A percentile compares a stretch with the other conserved stretches of the same genome.
Conservation (phyloP, 768 basidiomycete species). For the Candolleomyces aberdarensis region DNA sequence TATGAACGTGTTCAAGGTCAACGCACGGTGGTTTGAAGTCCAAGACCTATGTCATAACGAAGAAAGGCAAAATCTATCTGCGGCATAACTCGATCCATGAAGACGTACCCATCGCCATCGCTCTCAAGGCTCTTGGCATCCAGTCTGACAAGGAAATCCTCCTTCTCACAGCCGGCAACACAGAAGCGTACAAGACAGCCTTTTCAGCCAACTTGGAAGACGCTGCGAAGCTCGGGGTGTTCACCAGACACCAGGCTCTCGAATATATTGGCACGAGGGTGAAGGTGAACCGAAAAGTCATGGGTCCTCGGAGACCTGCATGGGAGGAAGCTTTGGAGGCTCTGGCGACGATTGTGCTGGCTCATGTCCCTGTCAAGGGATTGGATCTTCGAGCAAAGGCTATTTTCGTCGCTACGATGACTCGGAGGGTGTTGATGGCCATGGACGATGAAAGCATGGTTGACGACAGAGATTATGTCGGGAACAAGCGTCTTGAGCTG, state of each 20-base stretch:
- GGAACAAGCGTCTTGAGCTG: constrained; percentile 98
- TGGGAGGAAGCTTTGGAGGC: constrained; percentile 97
- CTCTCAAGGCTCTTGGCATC: constrained; percentile 93
- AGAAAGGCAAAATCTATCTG: constrained; percentile 92
- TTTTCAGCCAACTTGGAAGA: constrained; percentile 95
- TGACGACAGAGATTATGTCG: constrained; percentile 98
- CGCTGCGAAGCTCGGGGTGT: constrained; percentile 85
- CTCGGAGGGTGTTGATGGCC: constrained; percentile 91
- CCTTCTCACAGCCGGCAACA: constrained; percentile 87
- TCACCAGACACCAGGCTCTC: constrained; percentile 89
- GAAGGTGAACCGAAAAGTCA: constrained; percentile 77
- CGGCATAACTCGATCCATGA: constrained; percentile 97
- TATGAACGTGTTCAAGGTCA: constrained; percentile 42
- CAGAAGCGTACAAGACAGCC: constrained; percentile 79
- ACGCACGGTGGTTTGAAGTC: constrained; percentile 87
- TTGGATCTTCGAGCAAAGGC: constrained; percentile 92
- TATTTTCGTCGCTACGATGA: constrained; percentile 98
- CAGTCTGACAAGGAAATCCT: constrained; percentile 98
- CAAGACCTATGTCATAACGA: constrained; percentile 96
- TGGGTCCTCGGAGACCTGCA: constrained; percentile 79
- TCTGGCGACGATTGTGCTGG: constrained; percentile 94
- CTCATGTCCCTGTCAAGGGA: constrained; percentile 89
- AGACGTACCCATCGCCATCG: constrained; percentile 94
- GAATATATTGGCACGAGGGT: constrained; percentile 95
- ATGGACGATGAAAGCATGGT: constrained; percentile 97